Conservation (phyloP, 805 yeast genomes). For the Phaffomyces opuntiae region DNA sequence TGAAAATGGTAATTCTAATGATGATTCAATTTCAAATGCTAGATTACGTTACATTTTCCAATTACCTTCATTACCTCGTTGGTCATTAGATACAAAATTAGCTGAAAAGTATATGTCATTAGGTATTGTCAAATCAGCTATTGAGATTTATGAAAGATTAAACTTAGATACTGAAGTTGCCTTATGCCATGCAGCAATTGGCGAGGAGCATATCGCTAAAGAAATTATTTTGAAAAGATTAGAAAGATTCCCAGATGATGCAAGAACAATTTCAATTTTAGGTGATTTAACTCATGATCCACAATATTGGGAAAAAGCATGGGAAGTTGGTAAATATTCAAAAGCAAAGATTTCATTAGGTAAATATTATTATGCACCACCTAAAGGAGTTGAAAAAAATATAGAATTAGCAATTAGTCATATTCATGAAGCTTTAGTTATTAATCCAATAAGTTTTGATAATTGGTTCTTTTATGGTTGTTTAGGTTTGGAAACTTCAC, state of each 20-base stretch:
- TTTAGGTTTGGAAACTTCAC: constrained; percentile 66
- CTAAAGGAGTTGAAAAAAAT: constrained; percentile 50
- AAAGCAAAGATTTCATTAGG: constrained; percentile 84
- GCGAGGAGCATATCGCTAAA: constrained; percentile 62
- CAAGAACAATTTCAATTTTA: constrained; percentile 73
- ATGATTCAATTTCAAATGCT: constrained; percentile 26
- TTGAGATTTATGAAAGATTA: constrained; percentile 80
- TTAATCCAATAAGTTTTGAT: constrained; percentile 66
- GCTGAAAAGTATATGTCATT: constrained; percentile 84
- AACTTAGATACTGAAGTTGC: constrained; percentile 78
- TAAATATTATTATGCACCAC: constrained; percentile 62
- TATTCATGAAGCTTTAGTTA: constrained; percentile 65
- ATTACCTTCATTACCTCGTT: constrained; percentile 71
- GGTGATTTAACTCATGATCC: constrained; percentile 86
- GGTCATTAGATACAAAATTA: constrained; percentile 74
- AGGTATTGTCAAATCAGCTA: constrained; percentile 80
- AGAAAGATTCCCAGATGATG: constrained; percentile 57
- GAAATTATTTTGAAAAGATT: constrained; percentile 50
- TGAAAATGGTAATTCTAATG: constrained; percentile 20
- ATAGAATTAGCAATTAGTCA: constrained; percentile 51
- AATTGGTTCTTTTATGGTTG: constrained; percentile 95
- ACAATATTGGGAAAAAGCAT: constrained; percentile 69
- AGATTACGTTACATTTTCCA: constrained; percentile 68
- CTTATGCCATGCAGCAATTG: constrained; percentile 81
- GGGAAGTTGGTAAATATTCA: constrained; percentile 79